Evolutionary conservation across 768 basidiomycete genomes (phyloP), one percentile per base, ranked within the genome.

Genomic region (Phylloporus rhodoxanthus): DNA sequence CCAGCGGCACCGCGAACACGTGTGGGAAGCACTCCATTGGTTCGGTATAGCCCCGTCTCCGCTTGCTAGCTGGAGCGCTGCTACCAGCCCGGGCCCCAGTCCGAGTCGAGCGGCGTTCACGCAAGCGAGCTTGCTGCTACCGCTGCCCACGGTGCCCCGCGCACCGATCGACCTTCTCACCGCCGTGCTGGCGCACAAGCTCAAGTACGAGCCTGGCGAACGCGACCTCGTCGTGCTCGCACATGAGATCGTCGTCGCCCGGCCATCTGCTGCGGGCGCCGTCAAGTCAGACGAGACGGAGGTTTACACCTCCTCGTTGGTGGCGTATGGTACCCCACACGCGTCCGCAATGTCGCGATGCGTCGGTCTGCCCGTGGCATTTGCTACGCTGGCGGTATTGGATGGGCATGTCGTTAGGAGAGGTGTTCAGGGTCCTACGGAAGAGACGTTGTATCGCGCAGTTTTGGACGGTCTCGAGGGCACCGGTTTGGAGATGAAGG

Each of bases 271-370:
- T 11, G 48, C 29, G 3, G 50, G 48, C 11, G 5, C 41, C 10
- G 15, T 26, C n/a, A 9, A 5, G n/a, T 8, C 29, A 9, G 19
- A 21, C 14, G 51, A 66, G 32, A 72, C 76, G 56, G 74, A 82
- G 55, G 75, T 81, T 28, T 77, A 91, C 55, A 83, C 80, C 10
- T 87, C 88, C 8, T 76, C 78, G 20, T 64, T 92, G 13, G 70
- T 84, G 20, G 68, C 76, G 28, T 85, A 85, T 56, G 91, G 84
- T 1, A 76, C 72, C 17, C 54, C 69, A 7, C 62, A 60, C 1
- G 78, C 76, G 3, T 86, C 87, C 0, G 93, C 93, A 5, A 96
- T 96, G 93, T 80, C 91, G n/a, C 74, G 82, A 26, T 90, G 87
- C 3, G 93, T 96, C 15, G 92, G 92, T 4, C 68, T 93, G 39